A percentile compares a stretch with the other conserved stretches of the same genome.
Evolutionary conservation across 495 filamentous ascomycete genomes (phyloP).

Genomic region (Hypoxylon trugodes): DNA sequence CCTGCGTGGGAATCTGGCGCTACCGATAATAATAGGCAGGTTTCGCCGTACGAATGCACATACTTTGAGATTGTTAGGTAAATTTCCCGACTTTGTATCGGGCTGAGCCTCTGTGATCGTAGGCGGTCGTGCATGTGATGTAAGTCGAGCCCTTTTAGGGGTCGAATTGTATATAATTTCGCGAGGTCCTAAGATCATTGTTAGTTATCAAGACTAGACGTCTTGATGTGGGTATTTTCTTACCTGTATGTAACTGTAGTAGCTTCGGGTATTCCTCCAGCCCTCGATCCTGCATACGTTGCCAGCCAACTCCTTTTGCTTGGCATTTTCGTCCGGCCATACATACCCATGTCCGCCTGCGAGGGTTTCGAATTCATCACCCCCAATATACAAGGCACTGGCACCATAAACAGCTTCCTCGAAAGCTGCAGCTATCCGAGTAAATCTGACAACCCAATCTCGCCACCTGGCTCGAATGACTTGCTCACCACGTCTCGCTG

Average conservation of each 20-base stretch:
- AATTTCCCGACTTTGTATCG: constrained; percentile 75
- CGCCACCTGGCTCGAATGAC: constrained; percentile 91
- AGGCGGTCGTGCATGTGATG: constrained; percentile 92
- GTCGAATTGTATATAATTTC: constrained; percentile 69
- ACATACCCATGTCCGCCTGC: constrained; percentile 89
- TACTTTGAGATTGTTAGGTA: constrained; percentile 81
- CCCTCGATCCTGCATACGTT: constrained; percentile 93
- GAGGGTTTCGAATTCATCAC: constrained; percentile 71
- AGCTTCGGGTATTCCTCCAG: constrained; percentile 93
- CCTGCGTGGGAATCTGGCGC: constrained; percentile 88
- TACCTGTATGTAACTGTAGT: constrained; percentile 93
- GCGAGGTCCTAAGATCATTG: constrained; percentile 63
- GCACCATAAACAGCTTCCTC: constrained; percentile 95
- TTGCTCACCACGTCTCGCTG: constrained; percentile 85
- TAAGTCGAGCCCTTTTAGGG: constrained; percentile 84
- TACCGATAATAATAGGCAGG: constrained; percentile 85
- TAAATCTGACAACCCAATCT: constrained; percentile 89
- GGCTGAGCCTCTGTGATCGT: constrained; percentile 75
- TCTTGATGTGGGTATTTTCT: constrained; percentile 8
- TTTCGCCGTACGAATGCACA: constrained; percentile 84
- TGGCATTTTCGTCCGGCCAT: constrained; percentile 84
- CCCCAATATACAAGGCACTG: constrained; percentile 87
- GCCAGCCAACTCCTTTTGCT: constrained; percentile 83
- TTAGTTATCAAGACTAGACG: background rate
- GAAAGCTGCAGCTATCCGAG: constrained; percentile 89